These are phyloP conservation scores for Babjeviella inositovora DNA, from an alignment of 805 yeast species.

Conservation along the genomic window DNA sequence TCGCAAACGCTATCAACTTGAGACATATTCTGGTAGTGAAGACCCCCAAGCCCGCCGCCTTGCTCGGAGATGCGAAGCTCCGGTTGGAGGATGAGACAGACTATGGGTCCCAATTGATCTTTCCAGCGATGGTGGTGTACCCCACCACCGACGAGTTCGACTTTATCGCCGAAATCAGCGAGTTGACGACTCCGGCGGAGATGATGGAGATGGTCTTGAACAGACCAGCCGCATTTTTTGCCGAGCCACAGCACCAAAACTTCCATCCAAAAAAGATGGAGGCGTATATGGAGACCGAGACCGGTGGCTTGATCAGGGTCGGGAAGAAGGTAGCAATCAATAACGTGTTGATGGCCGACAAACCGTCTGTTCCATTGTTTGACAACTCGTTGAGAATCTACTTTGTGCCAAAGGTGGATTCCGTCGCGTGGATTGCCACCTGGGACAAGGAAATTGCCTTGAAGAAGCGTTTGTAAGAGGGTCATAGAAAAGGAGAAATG, in stretches of 20 bases:
- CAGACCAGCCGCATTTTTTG: constrained; percentile 58
- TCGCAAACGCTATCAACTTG: constrained; percentile 42
- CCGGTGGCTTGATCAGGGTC: constrained; percentile 76
- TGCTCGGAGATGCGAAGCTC: constrained; percentile 33
- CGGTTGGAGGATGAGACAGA: constrained; percentile 50
- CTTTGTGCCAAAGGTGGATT: constrained; percentile 61
- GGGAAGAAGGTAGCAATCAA: constrained; percentile 63
- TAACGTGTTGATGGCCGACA: constrained; percentile 42
- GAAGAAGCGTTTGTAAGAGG: constrained; percentile 16
- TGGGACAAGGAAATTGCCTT: constrained; percentile 55
- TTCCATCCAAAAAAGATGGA: constrained; percentile 46
- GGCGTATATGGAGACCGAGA: constrained; percentile 65
- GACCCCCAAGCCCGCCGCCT: constrained; percentile 37
- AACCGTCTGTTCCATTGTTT: constrained; percentile 60
- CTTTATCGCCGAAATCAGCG: constrained; percentile 61
- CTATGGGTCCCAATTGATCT: constrained; percentile 60
- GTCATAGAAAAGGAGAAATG: too few relatives aligned
- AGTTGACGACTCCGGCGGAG: constrained; percentile 50
- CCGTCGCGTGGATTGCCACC: constrained; percentile 43
- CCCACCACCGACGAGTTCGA: constrained; percentile 81
- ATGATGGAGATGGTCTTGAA: constrained; percentile 42
- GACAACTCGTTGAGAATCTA: constrained; percentile 60
- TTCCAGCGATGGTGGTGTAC: constrained; percentile 69
- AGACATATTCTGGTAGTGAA: constrained; percentile 37
- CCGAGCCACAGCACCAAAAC: constrained; percentile 39